phyloP scores from a whole-genome alignment of 2,329 filamentous ascomycete genomes.

The Paradendryphiella salina region DNA sequence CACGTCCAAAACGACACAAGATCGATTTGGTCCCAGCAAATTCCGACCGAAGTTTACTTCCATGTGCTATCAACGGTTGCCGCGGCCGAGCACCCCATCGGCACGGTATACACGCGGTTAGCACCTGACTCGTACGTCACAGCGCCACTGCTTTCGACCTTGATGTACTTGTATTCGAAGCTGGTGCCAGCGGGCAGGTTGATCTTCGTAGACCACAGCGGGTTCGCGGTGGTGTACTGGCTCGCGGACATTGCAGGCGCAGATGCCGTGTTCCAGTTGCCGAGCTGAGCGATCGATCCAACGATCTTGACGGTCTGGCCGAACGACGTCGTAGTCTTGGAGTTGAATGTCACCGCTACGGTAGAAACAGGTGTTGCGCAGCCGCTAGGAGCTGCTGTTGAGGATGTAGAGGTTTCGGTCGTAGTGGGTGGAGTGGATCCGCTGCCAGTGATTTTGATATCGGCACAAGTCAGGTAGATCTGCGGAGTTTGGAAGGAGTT shows the following conservation, averaged over 20 bases:
- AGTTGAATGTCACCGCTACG: slow-evolving; percentile 50
- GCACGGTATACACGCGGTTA: slow-evolving; percentile 49
- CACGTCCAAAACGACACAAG: too few relatives aligned
- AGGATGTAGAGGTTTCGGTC: slow-evolving; percentile 18
- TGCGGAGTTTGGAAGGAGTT: slow-evolving; percentile 43
- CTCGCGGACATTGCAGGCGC: slow-evolving; percentile 49
- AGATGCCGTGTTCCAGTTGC: slow-evolving; percentile 49
- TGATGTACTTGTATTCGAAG: slow-evolving; percentile 54
- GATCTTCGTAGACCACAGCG: slow-evolving; percentile 52
- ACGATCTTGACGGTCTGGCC: slow-evolving; percentile 55
- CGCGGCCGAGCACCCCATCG: slow-evolving; percentile 24
- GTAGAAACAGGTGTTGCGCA: slow-evolving; percentile 35
- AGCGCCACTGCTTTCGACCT: slow-evolving; percentile 51
- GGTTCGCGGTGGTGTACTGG: slow-evolving; percentile 50
- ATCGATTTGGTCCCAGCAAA: too few relatives aligned
- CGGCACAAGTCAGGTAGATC: slow-evolving; percentile 40
- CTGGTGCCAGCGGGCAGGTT: slow-evolving; percentile 49
- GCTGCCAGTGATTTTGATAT: slow-evolving; percentile 34
- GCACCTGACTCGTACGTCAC: slow-evolving; percentile 51
- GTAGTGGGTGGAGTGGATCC: slow-evolving; percentile 23
- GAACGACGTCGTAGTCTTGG: slow-evolving; percentile 53
- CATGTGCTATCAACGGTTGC: slow-evolving; percentile 27
- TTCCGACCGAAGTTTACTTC: slow-evolving; percentile 20
- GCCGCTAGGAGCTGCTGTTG: slow-evolving; percentile 16
- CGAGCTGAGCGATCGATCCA: slow-evolving; percentile 51